Evolutionary conservation across 371 early-diverging fungal genomes (phyloP).

Genomic region (Mortierella polycephala): DNA sequence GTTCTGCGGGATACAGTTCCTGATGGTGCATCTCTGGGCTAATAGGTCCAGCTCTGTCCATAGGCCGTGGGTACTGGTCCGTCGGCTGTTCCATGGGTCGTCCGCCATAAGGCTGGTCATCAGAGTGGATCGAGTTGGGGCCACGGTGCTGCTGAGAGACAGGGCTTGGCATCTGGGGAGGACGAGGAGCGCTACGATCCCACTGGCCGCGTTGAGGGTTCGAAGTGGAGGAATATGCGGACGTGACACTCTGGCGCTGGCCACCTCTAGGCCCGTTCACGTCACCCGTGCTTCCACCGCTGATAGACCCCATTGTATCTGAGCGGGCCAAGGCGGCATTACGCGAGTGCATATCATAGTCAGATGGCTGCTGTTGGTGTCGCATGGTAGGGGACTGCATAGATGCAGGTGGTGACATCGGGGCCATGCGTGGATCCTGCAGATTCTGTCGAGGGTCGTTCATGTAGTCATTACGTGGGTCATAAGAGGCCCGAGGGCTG

Average conservation of each 20-base stretch:
- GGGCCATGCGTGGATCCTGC: conserved; percentile 25
- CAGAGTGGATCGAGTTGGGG: conserved; percentile 18
- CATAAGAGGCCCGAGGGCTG: conserved; percentile 29
- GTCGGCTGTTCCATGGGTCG: conserved; percentile 10
- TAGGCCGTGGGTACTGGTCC: conserved; percentile 32
- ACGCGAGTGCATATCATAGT: conserved; percentile 25
- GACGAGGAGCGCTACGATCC: conserved; percentile 33
- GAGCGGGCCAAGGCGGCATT: conserved; percentile 31
- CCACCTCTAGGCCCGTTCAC: conserved; percentile 15
- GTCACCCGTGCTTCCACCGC: conserved; percentile 44
- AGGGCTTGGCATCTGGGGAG: conserved; percentile 34
- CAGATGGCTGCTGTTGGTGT: conserved; percentile 10
- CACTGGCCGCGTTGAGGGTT: conserved; percentile 30
- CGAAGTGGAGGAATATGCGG: conserved; percentile 33
- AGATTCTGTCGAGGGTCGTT: conserved; percentile 35
- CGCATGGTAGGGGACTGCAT: conserved; percentile 16
- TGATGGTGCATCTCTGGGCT: conserved; percentile 29
- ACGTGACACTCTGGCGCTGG: conserved; percentile 45
- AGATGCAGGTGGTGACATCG: conserved; percentile 11
- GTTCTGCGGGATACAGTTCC: conserved; percentile 12
- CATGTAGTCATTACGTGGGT: conserved; percentile 42
- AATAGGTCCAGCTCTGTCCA: conserved; percentile 17
- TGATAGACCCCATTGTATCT: conserved; percentile 42
- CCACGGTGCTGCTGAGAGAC: conserved; percentile 16
- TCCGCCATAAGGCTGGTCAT: conserved; percentile 18